Base-by-base conservation (phyloP, 2,329 filamentous ascomycete species). In the Trichoderma afroharzianum region DNA sequence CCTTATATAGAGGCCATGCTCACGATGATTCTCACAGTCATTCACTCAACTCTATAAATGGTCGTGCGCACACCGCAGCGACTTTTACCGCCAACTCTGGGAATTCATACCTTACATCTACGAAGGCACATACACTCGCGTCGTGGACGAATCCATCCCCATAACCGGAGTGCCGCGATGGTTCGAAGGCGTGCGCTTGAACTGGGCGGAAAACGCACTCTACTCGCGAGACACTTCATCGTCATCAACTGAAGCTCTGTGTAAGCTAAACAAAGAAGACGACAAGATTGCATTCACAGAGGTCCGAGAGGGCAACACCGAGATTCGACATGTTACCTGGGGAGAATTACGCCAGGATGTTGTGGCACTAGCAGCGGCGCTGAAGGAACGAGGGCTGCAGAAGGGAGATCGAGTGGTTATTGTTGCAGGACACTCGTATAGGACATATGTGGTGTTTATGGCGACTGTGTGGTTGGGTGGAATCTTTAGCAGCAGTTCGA, bases 151-250 rank as follows among this genome's bases (percentile, higher is more conserved):
- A 76, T 84, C 83, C 0, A 85, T 87, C 1, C 88, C 90, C 2
- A 93, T 97, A 79, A 90, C 93, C 72, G 83, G 85, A 18, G 85
- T 95, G 6, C 93, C 93, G 0, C 82, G 84, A 53, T 97, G 93
- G 93, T 97, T 96, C 79, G 82, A 88, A 1, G 93, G 93, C 33
- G 85, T 94, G 1, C 82, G 84, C 6, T 80, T 96, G 75, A 97
- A 94, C 77, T 95, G 91, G 78, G 91, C 93, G 6, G 93, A 97
- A 82, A 97, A 96, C 78, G 81, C 94, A 30, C 88, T 97, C 30
- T 95, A 88, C 82, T 26, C 9, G 12, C 36, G 64, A 24, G 64
- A 68, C 36, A 86, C 86, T 1, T 82, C 83, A 15, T 76, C 81
- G 0, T 78, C 81, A n/a, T 77, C 84, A 11, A 79, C 82, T 0